phyloP scores from a whole-genome alignment of 1,139 yeast genomes.

The Yamadazyma trypodendri region DNA sequence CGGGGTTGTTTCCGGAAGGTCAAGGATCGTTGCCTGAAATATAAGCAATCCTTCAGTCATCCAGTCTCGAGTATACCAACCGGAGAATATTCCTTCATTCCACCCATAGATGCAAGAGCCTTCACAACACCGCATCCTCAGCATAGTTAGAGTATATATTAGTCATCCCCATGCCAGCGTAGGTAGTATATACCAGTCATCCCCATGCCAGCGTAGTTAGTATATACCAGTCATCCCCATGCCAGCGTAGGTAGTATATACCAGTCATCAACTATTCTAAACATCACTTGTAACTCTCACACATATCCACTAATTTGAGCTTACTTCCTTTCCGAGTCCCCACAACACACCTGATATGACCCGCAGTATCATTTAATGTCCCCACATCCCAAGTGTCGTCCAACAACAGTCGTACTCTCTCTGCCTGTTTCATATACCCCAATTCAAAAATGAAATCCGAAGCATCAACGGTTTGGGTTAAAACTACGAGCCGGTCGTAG shows the following conservation, averaged over 20 bases:
- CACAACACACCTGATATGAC: constrained; percentile 37
- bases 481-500: constrained; percentile 53
- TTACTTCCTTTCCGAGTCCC: constrained; percentile 20
- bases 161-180: too few species aligned
- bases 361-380: constrained; percentile 26
- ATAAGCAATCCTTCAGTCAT: too few species aligned
- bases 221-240: too few species aligned
- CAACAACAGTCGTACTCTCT: constrained; percentile 19
- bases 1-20: too few species aligned
- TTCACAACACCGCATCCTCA: too few species aligned
- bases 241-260: too few species aligned
- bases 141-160: too few species aligned
- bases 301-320: constrained; percentile 1
- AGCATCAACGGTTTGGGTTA: constrained; percentile 37
- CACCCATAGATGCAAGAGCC: too few species aligned
- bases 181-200: too few species aligned
- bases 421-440: constrained; percentile 38
- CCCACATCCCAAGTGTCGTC: constrained; percentile 28
- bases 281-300: neutral
- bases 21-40: neutral
- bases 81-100: too few species aligned
- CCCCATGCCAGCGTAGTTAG: too few species aligned
- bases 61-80: neutral
- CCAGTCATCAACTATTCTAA: too few species aligned
- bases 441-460: constrained; percentile 43